Conservation (phyloP, 495 filamentous ascomycete species). For the Hypoxylon trugodes region DNA sequence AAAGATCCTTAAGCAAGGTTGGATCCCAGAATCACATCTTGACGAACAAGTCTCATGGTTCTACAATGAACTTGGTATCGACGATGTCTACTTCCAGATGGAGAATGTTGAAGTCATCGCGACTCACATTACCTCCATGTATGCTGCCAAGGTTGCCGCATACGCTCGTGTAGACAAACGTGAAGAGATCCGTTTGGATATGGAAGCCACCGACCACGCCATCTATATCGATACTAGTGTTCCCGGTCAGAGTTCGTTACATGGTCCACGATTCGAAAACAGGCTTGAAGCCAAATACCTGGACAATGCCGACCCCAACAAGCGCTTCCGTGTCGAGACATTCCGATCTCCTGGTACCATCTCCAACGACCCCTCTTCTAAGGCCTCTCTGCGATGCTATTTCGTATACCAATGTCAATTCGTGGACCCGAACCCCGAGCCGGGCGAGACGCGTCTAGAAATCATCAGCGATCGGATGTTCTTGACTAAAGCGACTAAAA, state of each 20-base stretch:
- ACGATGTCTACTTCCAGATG: constrained; percentile 98
- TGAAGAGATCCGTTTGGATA: constrained; percentile 92
- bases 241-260: constrained; percentile 77
- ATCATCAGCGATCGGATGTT: constrained; percentile 94
- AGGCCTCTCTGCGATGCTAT: constrained; percentile 92
- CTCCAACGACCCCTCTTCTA: constrained; percentile 57
- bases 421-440: constrained; percentile 71
- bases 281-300: constrained; percentile 95
- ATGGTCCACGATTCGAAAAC: constrained; percentile 89
- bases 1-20: constrained; percentile 61
- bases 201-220: constrained; percentile 93
- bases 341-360: constrained; percentile 88
- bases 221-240: constrained; percentile 98
- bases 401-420: constrained; percentile 98
- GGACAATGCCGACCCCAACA: constrained; percentile 70
- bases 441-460: constrained; percentile 86
- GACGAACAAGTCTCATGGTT: constrained; percentile 92
- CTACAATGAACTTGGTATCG: constrained; percentile 95
- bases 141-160: constrained; percentile 96
- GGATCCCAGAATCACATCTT: constrained; percentile 86
- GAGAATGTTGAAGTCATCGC: constrained; percentile 88
- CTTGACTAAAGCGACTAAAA: constrained; percentile 91
- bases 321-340: constrained; percentile 88
- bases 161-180: constrained; percentile 93
- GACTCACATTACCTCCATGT: constrained; percentile 93